Conservation (phyloP, 768 basidiomycete genomes). For the Sutorius australiensis region DNA sequence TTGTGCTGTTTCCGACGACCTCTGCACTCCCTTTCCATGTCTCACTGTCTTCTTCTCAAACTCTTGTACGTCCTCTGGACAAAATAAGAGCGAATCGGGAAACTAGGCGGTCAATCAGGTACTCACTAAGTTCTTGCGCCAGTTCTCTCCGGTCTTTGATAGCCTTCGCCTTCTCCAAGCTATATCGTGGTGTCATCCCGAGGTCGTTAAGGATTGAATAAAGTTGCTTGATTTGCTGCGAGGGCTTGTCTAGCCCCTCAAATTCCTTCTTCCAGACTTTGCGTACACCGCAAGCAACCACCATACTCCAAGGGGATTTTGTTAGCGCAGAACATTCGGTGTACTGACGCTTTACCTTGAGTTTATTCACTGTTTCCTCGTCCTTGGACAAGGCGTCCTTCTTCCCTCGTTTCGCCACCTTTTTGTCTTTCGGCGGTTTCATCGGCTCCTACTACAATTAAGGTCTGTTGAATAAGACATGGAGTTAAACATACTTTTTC, state of each 20-base stretch:
- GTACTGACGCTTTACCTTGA: slow-evolving; percentile 51
- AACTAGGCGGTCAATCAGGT: background rate
- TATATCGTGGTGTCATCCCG: slow-evolving; percentile 78
- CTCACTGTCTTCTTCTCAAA: slow-evolving; percentile 53
- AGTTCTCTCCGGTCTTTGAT: slow-evolving; percentile 74
- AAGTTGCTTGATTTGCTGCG: slow-evolving; percentile 62
- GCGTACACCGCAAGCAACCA: slow-evolving; percentile 72
- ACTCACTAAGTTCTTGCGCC: slow-evolving; percentile 72
- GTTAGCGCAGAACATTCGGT: background rate
- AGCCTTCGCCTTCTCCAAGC: slow-evolving; percentile 73
- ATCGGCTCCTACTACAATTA: slow-evolving; percentile 14
- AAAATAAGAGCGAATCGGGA: background rate
- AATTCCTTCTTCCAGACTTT: slow-evolving; percentile 78
- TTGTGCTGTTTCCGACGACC: slow-evolving; percentile 17
- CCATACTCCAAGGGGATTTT: slow-evolving; percentile 45
- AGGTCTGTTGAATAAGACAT: background rate
- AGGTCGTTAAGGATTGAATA: slow-evolving; percentile 63
- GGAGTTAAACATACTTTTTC: slow-evolving; percentile 27
- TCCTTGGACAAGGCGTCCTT: slow-evolving; percentile 47
- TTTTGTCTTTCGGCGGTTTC: slow-evolving; percentile 26
- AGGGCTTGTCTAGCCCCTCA: slow-evolving; percentile 49
- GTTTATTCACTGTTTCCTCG: slow-evolving; percentile 68
- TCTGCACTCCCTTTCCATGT: slow-evolving; percentile 18
- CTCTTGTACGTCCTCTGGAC: slow-evolving; percentile 67
- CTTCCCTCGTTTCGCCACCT: slow-evolving; percentile 26